Conservation (phyloP, 805 yeast species). For the Yarrowia porcina region DNA sequence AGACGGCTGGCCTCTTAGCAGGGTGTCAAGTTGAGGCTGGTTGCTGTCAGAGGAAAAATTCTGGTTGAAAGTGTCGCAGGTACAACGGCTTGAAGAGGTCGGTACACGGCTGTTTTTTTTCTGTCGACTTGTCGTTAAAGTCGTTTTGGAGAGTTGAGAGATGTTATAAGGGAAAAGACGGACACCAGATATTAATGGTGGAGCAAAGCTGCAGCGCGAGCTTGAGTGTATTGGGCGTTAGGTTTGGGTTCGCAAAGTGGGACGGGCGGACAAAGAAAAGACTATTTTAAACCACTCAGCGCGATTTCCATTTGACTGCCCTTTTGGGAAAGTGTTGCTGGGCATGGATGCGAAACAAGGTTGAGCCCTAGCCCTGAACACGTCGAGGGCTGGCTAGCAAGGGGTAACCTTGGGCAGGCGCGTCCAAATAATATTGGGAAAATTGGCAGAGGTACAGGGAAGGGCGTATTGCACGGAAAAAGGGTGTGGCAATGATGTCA, state of each 20-base stretch:
- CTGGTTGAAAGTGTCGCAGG: no score
- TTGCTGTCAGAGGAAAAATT: no score
- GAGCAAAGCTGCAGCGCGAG: slow-evolving; percentile 18
- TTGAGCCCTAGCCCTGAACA: neutral
- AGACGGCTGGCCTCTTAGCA: no score
- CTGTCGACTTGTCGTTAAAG: no score
- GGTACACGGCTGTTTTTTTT: no score
- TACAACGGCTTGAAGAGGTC: no score
- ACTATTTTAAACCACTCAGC: slow-evolving; percentile 8
- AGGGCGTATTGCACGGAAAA: neutral
- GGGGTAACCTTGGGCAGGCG: neutral
- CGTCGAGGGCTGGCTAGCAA: slow-evolving; percentile 17
- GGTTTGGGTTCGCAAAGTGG: neutral
- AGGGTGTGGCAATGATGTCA: neutral
- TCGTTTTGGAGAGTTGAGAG: neutral
- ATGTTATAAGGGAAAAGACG: slow-evolving; percentile 14
- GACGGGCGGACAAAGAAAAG: neutral
- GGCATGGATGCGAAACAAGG: no score
- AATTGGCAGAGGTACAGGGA: no score
- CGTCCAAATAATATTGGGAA: neutral
- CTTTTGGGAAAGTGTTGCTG: neutral
- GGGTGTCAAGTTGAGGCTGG: no score
- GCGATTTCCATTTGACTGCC: slow-evolving; percentile 21
- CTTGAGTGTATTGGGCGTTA: neutral
- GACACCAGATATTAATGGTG: slow-evolving; percentile 17